A percentile compares a stretch with the other conserved stretches of the same genome.
phyloP scores from a whole-genome alignment of 306 rosid genomes.

The Begonia masoniana region DNA sequence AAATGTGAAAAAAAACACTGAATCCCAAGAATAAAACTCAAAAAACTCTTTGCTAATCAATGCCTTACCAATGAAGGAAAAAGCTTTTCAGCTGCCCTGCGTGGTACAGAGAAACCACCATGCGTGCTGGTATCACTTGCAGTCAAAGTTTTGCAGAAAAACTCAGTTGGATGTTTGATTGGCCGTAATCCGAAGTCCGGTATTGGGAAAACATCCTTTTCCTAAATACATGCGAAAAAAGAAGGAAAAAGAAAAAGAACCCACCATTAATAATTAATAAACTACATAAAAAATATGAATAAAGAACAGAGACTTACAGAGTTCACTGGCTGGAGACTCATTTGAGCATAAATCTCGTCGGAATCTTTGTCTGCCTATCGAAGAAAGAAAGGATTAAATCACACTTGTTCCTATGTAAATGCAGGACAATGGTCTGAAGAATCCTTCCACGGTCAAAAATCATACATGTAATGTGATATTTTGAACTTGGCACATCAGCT shows the following conservation, averaged over 20 bases:
- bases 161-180: slow-evolving; percentile 83
- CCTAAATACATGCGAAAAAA: slow-evolving; percentile 23
- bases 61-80: slow-evolving; percentile 69
- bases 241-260: too few species aligned
- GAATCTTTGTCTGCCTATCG: slow-evolving; percentile 88
- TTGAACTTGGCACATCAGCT: slow-evolving; percentile 84
- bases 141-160: slow-evolving; percentile 92
- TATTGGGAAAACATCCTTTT: slow-evolving; percentile 74
- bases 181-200: slow-evolving; percentile 73
- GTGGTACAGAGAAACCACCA: slow-evolving; percentile 91
- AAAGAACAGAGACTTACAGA: slow-evolving; percentile 46
- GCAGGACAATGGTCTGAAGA: not conserved
- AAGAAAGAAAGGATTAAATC: slow-evolving; percentile 2
- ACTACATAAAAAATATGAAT: not conserved
- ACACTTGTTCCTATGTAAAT: not conserved
- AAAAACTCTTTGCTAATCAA: not conserved
- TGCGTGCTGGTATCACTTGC: slow-evolving; percentile 96
- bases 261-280: not conserved
- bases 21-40: not conserved
- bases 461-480: slow-evolving; percentile 78
- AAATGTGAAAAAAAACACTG: slow-evolving; percentile 2
- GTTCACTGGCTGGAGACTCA: slow-evolving; percentile 84
- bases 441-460: not conserved
- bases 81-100: slow-evolving; percentile 91
- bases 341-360: slow-evolving; percentile 93